Evolutionary conservation across 352 stramenopile species (phyloP).

Genomic region (Phytopythium helicoides): DNA sequence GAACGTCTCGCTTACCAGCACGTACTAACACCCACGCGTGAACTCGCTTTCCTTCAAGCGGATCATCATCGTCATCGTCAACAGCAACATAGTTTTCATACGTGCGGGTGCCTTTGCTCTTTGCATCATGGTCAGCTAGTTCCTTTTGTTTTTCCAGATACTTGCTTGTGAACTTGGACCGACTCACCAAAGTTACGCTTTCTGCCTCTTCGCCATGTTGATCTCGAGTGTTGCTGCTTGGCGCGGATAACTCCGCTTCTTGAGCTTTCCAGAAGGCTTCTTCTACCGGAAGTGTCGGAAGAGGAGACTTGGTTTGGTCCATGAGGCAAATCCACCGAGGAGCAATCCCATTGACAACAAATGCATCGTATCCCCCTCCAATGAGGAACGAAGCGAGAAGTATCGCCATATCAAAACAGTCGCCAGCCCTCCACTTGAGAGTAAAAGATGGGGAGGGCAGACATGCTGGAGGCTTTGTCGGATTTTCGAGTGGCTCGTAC

Average conservation of each 20-base stretch:
- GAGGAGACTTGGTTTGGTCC: conserved; percentile 85
- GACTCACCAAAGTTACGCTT: conserved; percentile 42
- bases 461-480: conserved; percentile 61
- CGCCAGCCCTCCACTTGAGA: conserved; percentile 85
- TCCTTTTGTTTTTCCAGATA: conserved; percentile 57
- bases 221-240: background rate
- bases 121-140: conserved; percentile 34
- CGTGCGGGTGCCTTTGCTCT: conserved; percentile 32
- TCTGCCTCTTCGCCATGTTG: conserved; percentile 2
- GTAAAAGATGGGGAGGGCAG: conserved; percentile 87
- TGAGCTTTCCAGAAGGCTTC: conserved; percentile 42
- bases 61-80: conserved; percentile 73
- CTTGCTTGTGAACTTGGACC: conserved; percentile 69
- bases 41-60: conserved; percentile 63
- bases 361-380: conserved; percentile 94
- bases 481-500: conserved; percentile 93
- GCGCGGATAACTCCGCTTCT: conserved; percentile 17
- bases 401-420: conserved; percentile 92
- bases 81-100: conserved; percentile 26
- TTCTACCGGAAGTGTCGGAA: conserved; percentile 57
- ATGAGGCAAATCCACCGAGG: conserved; percentile 88
- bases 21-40: conserved; percentile 93
- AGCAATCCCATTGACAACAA: conserved; percentile 89
- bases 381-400: conserved; percentile 91
- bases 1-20: conserved; percentile 85